Evolutionary conservation across 2,329 filamentous ascomycete genomes (phyloP).

Genomic region (Phoma sp.): DNA sequence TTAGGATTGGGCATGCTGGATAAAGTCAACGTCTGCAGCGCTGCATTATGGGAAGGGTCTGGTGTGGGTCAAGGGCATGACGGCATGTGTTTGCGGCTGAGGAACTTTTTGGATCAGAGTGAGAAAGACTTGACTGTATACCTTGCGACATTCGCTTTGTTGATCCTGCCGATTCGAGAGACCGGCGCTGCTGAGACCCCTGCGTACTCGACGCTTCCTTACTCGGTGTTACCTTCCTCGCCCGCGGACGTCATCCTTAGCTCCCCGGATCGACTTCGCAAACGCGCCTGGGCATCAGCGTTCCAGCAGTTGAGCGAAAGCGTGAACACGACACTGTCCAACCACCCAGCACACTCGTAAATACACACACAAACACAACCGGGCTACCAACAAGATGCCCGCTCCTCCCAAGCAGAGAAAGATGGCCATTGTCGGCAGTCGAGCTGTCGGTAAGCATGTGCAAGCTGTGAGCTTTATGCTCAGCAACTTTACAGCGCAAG

Average conservation of each 20-base stretch:
- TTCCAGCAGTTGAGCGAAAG: conserved; percentile 25
- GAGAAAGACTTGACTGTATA: neutral
- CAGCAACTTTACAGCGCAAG: conserved; percentile 12
- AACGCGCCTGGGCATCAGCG: conserved; percentile 31
- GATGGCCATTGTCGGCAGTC: conserved; percentile 93
- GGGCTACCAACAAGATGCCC: conserved; percentile 59
- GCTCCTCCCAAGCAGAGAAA: conserved; percentile 85
- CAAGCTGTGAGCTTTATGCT: conserved; percentile 16
- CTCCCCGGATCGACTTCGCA: conserved; percentile 31
- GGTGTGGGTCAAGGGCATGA: conserved; percentile 23
- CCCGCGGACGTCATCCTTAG: conserved; percentile 25
- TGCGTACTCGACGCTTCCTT: conserved; percentile 7
- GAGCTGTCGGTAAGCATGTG: conserved; percentile 75
- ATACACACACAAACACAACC: conserved; percentile 1
- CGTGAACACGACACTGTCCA: conserved; percentile 30
- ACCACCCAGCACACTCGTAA: conserved; percentile 22
- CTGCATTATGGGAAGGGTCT: conserved; percentile 3
- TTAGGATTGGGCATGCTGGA: conserved; percentile 29
- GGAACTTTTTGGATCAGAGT: conserved; percentile 17
- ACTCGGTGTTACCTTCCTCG: conserved; percentile 15
- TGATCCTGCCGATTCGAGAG: conserved; percentile 6
- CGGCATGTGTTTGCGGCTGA: conserved; percentile 26
- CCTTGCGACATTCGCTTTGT: neutral
- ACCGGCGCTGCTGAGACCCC: conserved; percentile 25
- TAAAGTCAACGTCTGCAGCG: conserved; percentile 1